Percentiles rank a stretch among this genome's conserved stretches.
These are phyloP conservation scores for Viola odorata DNA, from an alignment of 345 rosid genomes.

Conservation along the genomic window DNA sequence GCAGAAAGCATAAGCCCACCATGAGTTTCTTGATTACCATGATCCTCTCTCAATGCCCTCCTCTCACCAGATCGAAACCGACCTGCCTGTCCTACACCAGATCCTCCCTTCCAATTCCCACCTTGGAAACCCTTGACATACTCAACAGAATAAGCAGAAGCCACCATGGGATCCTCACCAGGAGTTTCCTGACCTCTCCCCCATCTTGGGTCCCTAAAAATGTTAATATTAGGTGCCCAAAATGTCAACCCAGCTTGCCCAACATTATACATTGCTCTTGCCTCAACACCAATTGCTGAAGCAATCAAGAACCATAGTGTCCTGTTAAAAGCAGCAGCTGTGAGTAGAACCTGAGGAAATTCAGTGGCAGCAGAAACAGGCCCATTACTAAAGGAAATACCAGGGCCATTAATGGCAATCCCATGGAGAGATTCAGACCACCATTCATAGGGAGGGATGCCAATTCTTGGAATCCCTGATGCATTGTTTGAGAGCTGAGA, in stretches of 20 bases:
- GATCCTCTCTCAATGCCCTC: conserved; percentile 7
- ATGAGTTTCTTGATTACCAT: conserved; percentile 22
- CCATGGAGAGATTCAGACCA: conserved; percentile 97
- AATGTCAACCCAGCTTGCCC: conserved; percentile 89
- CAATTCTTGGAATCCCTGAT: conserved; percentile 66
- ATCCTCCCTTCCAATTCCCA: conserved; percentile 19
- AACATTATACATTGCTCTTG: conserved; percentile 72
- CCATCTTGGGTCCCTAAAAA: conserved; percentile 95
- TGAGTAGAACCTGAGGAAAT: conserved; percentile 79
- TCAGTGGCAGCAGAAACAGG: conserved; percentile 58
- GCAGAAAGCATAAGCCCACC: conserved; percentile 76
- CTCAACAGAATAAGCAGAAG: conserved; percentile 62
- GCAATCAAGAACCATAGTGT: conserved; percentile 71
- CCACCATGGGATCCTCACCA: conserved; percentile 86
- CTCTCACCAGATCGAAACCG: neutral
- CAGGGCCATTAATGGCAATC: conserved; percentile 80
- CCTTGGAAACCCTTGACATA: conserved; percentile 78
- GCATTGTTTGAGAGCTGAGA: conserved; percentile 61
- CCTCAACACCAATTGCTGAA: conserved; percentile 63
- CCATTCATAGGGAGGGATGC: conserved; percentile 82
- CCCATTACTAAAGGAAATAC: conserved; percentile 59
- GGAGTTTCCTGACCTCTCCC: conserved; percentile 97
- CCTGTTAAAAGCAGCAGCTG: conserved; percentile 71
- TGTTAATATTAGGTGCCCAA: conserved; percentile 89
- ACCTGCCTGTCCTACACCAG: too few species aligned